Conservation (phyloP, 371 early-diverging fungal genomes). For the Mortierella sp. region DNA sequence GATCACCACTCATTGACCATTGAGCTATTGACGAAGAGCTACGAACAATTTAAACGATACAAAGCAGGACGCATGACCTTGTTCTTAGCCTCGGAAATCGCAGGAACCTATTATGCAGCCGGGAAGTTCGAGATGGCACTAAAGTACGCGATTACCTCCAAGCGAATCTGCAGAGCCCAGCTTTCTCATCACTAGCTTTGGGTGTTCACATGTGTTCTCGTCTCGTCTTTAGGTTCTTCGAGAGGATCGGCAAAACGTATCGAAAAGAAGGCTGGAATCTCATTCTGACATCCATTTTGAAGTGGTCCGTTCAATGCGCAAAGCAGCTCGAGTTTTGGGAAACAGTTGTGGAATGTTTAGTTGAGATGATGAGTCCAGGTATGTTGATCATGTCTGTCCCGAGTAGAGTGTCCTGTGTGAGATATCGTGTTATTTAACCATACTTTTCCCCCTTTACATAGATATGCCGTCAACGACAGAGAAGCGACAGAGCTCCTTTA, state of each 20-base stretch:
- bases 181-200: too few relatives aligned
- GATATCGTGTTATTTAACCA: neutral
- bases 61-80: conserved; percentile 83
- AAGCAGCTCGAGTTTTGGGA: conserved; percentile 73
- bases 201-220: too few relatives aligned
- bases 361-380: conserved; percentile 71
- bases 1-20: conserved; percentile 80
- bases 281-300: conserved; percentile 74
- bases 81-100: conserved; percentile 88
- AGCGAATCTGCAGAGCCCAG: too few relatives aligned
- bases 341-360: conserved; percentile 70
- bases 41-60: conserved; percentile 86
- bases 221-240: conserved; percentile 69
- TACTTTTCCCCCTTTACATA: neutral
- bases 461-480: conserved; percentile 36
- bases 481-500: conserved; percentile 40
- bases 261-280: conserved; percentile 86
- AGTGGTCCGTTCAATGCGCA: conserved; percentile 78
- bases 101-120: conserved; percentile 79
- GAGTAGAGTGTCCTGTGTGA: neutral
- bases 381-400: neutral
- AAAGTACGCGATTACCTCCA: conserved; percentile 57
- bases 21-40: conserved; percentile 85
- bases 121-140: conserved; percentile 88
- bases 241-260: conserved; percentile 88